phyloP scores from a whole-genome alignment of 352 stramenopile genomes.

The Globisporangium emineosum region DNA sequence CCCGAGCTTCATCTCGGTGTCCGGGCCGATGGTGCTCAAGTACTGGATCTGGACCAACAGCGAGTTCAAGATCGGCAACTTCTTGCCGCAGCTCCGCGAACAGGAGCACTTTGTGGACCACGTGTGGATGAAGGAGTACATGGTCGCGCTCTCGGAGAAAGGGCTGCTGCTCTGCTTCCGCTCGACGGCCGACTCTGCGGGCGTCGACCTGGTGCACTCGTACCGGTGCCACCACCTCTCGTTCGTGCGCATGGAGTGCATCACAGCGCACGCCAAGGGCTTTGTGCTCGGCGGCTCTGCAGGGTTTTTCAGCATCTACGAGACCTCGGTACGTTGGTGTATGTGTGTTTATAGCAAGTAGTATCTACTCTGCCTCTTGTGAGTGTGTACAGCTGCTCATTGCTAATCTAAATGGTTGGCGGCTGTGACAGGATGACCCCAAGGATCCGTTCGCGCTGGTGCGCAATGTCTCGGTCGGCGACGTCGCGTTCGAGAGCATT shows the following conservation, averaged over 20 bases:
- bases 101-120: conserved; percentile 84
- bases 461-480: conserved; percentile 58
- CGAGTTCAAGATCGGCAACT: conserved; percentile 77
- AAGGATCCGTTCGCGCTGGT: conserved; percentile 82
- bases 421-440: conserved; percentile 46
- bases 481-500: conserved; percentile 75
- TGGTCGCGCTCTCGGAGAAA: conserved; percentile 68
- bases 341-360: no score
- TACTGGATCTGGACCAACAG: conserved; percentile 78
- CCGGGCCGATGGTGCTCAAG: conserved; percentile 70
- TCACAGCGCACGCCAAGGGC: conserved; percentile 59
- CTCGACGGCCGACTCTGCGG: conserved; percentile 39
- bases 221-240: conserved; percentile 64
- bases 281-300: conserved; percentile 74
- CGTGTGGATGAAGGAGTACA: conserved; percentile 68
- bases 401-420: not conserved
- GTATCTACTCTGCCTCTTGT: not conserved
- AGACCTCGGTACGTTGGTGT: conserved; percentile 54
- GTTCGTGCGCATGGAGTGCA: conserved; percentile 67
- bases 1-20: conserved; percentile 70
- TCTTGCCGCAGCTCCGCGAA: conserved; percentile 68
- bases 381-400: not conserved
- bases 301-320: conserved; percentile 75
- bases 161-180: conserved; percentile 66
- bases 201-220: conserved; percentile 66